Percentiles rank a stretch among this genome's conserved stretches.
phyloP scores from a whole-genome alignment of 805 yeast species.

The Starmerella potacharoeniae region DNA sequence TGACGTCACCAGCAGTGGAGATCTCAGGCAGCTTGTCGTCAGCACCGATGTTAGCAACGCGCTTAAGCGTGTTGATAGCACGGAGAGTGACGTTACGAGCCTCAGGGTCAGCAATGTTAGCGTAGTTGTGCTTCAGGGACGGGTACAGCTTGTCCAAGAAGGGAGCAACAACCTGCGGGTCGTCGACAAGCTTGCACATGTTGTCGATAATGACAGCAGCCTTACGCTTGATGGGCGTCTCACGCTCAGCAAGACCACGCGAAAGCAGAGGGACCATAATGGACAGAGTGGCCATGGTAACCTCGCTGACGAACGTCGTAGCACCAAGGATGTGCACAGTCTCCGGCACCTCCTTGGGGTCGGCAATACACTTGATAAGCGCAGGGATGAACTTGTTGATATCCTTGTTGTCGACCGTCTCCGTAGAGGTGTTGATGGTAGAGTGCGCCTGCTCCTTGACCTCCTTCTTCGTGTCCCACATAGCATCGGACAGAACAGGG shows the following conservation, averaged over 20 bases:
- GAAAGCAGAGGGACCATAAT: constrained; percentile 98
- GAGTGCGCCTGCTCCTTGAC: constrained; percentile 94
- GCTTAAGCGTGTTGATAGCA: constrained; percentile 92
- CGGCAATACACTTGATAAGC: constrained; percentile 90
- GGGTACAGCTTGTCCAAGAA: constrained; percentile 93
- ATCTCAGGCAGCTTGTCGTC: constrained; percentile 90
- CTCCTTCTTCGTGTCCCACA: constrained; percentile 99
- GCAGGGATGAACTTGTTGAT: constrained; percentile 98
- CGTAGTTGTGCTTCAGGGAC: constrained; percentile 84
- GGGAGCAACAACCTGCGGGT: constrained; percentile 99
- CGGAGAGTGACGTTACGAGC: constrained; percentile 97
- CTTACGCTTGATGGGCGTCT: constrained; percentile 98
- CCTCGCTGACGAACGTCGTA: constrained; percentile 98
- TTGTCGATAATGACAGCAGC: constrained; percentile 98
- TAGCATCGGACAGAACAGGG: constrained; percentile 96
- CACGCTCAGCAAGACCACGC: constrained; percentile 99
- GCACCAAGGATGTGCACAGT: constrained; percentile 99
- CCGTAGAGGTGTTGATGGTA: constrained; percentile 92
- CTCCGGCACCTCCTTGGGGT: constrained; percentile 96
- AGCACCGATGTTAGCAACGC: constrained; percentile 90
- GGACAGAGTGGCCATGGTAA: constrained; percentile 97
- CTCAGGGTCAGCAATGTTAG: constrained; percentile 99
- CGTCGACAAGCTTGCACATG: constrained; percentile 99
- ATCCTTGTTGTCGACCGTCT: constrained; percentile 98
- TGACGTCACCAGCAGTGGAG: constrained; percentile 95